Percentiles rank a stretch among this genome's conserved stretches.
Conservation (phyloP, 805 yeast species). For the Candida adriatica region DNA sequence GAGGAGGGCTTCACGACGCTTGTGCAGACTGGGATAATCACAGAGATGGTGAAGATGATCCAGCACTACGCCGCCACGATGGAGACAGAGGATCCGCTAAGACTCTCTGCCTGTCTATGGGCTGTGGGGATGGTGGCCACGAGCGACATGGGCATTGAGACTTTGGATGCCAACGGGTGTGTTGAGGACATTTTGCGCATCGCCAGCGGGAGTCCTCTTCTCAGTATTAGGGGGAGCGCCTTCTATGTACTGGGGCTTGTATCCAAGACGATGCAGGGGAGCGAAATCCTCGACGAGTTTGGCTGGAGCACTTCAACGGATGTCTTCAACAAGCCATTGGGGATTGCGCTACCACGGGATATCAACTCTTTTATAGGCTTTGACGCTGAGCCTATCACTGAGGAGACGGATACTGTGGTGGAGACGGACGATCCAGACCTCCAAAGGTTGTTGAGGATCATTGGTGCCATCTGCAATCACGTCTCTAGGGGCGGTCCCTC, state of each 20-base stretch:
- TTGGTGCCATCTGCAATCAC: slow-evolving; percentile 53
- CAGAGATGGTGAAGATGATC: slow-evolving; percentile 31
- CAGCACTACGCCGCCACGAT: slow-evolving; percentile 25
- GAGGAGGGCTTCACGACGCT: slow-evolving; percentile 70
- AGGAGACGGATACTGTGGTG: slow-evolving; percentile 19
- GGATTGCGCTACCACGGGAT: slow-evolving; percentile 34
- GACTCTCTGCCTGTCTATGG: slow-evolving; percentile 77
- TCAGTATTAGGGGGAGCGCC: slow-evolving; percentile 69
- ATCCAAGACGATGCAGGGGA: slow-evolving; percentile 67
- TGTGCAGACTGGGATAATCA: slow-evolving; percentile 40
- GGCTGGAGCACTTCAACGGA: slow-evolving; percentile 59
- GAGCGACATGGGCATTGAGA: slow-evolving; percentile 57
- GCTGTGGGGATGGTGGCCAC: slow-evolving; percentile 80
- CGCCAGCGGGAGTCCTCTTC: slow-evolving; percentile 38
- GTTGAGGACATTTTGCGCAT: slow-evolving; percentile 48
- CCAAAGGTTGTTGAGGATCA: slow-evolving; percentile 27
- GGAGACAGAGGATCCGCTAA: slow-evolving; percentile 25
- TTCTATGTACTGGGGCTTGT: slow-evolving; percentile 73
- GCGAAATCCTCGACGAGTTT: slow-evolving; percentile 75
- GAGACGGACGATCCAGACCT: too few species aligned
- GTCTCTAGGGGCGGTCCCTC: slow-evolving; percentile 46
- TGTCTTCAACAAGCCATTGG: slow-evolving; percentile 35
- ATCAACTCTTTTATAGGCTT: slow-evolving; percentile 25
- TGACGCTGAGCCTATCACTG: slow-evolving; percentile 4
- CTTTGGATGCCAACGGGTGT: slow-evolving; percentile 46